These are phyloP conservation scores for Candida awuae DNA, from an alignment of 805 yeast species.

Conservation along the genomic window DNA sequence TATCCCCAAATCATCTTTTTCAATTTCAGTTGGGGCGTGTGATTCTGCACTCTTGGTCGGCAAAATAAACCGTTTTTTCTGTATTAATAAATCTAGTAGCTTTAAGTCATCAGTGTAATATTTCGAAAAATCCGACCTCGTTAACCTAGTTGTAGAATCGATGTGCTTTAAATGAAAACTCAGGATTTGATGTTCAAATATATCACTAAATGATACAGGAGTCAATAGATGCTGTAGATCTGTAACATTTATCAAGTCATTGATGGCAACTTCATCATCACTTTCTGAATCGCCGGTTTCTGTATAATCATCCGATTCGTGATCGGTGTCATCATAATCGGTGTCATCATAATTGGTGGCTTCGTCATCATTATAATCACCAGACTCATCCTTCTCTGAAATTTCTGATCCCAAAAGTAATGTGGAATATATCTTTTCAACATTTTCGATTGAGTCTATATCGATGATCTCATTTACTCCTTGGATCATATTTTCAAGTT, in stretches of 20 bases:
- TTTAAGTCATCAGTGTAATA: constrained; percentile 20
- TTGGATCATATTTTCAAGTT: no score
- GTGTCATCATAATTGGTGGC: constrained; percentile 11
- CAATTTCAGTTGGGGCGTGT: constrained; percentile 21
- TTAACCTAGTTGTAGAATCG: constrained; percentile 9
- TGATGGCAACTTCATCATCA: constrained; percentile 6
- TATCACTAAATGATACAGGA: constrained; percentile 12
- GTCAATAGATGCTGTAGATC: neutral
- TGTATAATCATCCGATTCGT: constrained; percentile 4
- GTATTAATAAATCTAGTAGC: constrained; percentile 22
- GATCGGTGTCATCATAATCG: constrained; percentile 6
- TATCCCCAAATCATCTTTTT: constrained; percentile 31
- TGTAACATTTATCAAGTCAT: constrained; percentile 3
- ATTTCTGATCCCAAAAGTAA: no score
- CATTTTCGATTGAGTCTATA: no score
- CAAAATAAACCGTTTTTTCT: constrained; percentile 12
- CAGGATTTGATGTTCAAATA: constrained; percentile 24
- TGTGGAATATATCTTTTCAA: no score
- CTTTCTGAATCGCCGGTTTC: neutral
- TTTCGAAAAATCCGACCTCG: constrained; percentile 25
- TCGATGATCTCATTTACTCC: neutral
- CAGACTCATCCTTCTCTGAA: constrained; percentile 2
- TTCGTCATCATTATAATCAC: constrained; percentile 13
- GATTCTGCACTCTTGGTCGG: neutral
- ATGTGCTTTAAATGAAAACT: constrained; percentile 21